These are phyloP conservation scores for Pontederia crassipes DNA, from an alignment of 176 grass and related monocot species.

Conservation along the genomic window DNA sequence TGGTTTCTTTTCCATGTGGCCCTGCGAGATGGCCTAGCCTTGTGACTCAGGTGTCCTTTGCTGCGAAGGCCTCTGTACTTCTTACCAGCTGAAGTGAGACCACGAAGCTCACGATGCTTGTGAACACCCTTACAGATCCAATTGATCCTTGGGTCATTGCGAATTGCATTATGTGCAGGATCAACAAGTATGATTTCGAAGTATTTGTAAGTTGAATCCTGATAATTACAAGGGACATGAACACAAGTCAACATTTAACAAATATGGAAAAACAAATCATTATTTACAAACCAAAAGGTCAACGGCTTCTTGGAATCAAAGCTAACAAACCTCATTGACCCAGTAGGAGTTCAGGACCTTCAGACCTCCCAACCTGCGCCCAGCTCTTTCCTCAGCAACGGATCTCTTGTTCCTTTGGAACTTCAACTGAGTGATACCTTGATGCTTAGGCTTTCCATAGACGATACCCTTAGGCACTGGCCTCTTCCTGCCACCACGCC, in stretches of 20 bases:
- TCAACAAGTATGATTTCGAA: slow-evolving; percentile 2
- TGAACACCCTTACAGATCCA: slow-evolving; percentile 13
- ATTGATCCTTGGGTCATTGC: slow-evolving; percentile 7
- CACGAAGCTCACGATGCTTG: slow-evolving; percentile 9
- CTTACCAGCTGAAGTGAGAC: slow-evolving; percentile 9
- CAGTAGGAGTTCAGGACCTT: slow-evolving; percentile 5
- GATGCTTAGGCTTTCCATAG: slow-evolving; percentile 9
- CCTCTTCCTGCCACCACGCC: slow-evolving; percentile 15
- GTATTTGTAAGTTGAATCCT: slow-evolving; percentile 7
- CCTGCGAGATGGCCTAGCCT: slow-evolving; percentile 5
- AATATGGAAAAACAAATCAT: neutral
- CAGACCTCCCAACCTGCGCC: slow-evolving; percentile 1
- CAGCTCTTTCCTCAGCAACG: slow-evolving; percentile 6
- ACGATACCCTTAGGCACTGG: slow-evolving; percentile 13
- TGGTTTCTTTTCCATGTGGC: slow-evolving; percentile 12
- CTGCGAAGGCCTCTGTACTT: slow-evolving; percentile 1
- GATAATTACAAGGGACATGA: neutral
- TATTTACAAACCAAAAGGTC: neutral
- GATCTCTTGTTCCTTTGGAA: slow-evolving; percentile 4
- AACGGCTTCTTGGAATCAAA: neutral
- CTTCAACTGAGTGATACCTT: slow-evolving; percentile 14
- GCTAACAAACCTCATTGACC: neutral
- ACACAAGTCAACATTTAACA: neutral
- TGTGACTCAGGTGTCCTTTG: neutral
- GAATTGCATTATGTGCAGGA: neutral